Evolutionary conservation across 2,329 filamentous ascomycete genomes (phyloP), one percentile per base, ranked within the genome.

Genomic region (Coniochaeta sp.): DNA sequence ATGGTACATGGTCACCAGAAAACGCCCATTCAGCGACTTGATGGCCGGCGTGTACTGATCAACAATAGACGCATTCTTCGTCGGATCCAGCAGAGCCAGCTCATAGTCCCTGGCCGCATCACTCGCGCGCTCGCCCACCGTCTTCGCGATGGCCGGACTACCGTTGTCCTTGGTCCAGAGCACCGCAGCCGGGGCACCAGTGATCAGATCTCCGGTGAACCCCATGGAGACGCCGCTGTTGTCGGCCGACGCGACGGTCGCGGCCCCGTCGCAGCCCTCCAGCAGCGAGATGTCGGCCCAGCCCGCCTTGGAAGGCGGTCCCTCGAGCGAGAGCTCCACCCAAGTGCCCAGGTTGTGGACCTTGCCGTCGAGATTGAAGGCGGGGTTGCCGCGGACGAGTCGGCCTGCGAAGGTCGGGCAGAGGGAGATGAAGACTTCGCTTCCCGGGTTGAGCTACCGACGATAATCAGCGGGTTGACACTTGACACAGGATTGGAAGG

Each of bases 281-380:
- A 68, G 65, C 42, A 69, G 66, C 16, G 64, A 66, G 26, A 69
- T 60, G 28, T 67, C 66, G 0, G 65, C 67, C 64, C 62, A 68
- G 28, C 64, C 59, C 24, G 19, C 54, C 19, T 22, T 54, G 8
- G 59, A 44, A 12, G 58, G 58, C 60, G 59, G 61, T 34, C 9
- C 65, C 60, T 58, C 58, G 60, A 38, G 55, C 22, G 58, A 56
- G 60, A 57, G 32, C 57, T 52, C 63, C 60, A 66, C 60, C 63
- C 66, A 68, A 12, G 68, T 69, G 10, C 67, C 67, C 0, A 69
- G 62, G 55, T 65, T 66, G 58, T 68, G 66, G 9, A 22, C 36
- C 8, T 55, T 60, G 1, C 58, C 59, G 36, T 70, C 65, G 22
- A 65, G 47, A 62, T 69, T 69, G 55, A 63, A 44, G 2, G 50